phyloP scores from a whole-genome alignment of 805 yeast genomes.

The Candida nonsorbophila region DNA sequence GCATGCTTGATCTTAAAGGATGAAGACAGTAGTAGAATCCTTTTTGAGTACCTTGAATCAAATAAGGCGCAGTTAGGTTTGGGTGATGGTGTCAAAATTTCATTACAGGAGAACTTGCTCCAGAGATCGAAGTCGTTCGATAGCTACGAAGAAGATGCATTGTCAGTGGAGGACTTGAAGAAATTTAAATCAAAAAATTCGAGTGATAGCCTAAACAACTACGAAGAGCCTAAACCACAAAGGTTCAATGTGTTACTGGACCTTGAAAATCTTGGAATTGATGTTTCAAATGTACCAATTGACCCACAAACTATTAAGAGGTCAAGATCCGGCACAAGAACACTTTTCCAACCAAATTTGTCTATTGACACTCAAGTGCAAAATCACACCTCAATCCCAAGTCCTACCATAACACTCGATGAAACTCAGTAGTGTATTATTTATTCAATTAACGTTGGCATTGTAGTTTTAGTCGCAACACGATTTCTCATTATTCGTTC shows the following conservation, averaged over 20 bases:
- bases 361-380: conserved; percentile 13
- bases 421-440: conserved; percentile 16
- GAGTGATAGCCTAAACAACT: conserved; percentile 9
- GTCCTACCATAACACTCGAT: conserved; percentile 37
- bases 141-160: conserved; percentile 13
- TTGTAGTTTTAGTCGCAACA: too few species aligned
- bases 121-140: conserved; percentile 28
- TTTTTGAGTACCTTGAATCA: conserved; percentile 15
- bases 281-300: conserved; percentile 1
- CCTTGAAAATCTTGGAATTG: conserved; percentile 2
- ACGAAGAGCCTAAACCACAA: conserved; percentile 32
- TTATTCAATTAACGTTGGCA: too few species aligned
- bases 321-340: conserved; percentile 25
- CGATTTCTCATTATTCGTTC: too few species aligned
- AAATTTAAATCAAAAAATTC: conserved; percentile 17
- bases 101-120: conserved; percentile 34
- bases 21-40: conserved; percentile 20
- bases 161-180: conserved; percentile 14
- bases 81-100: conserved; percentile 17
- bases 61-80: conserved; percentile 6
- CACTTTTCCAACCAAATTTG: conserved; percentile 31
- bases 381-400: not conserved
- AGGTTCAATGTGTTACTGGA: conserved; percentile 21
- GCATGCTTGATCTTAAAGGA: conserved; percentile 32
- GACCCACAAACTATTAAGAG: conserved; percentile 9